Evolutionary conservation across 2,329 filamentous ascomycete species (phyloP).

Genomic region (Plenodomus biglobosus): DNA sequence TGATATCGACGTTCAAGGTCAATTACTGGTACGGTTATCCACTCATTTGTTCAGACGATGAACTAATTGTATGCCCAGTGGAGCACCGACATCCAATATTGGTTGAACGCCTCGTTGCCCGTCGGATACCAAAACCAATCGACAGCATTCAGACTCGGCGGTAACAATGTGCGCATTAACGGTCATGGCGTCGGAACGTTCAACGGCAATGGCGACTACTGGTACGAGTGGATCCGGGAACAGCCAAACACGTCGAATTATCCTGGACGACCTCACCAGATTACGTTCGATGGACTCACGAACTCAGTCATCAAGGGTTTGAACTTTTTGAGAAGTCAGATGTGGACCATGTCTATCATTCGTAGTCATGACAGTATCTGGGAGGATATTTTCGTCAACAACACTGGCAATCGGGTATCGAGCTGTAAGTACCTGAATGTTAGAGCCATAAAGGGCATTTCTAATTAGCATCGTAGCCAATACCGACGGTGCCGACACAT

Average conservation of each 20-base stretch:
- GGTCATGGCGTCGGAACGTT: conserved; percentile 57
- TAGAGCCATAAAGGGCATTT: no score
- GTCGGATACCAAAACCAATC: conserved; percentile 41
- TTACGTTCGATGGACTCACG: conserved; percentile 54
- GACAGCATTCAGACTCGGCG: conserved; percentile 46
- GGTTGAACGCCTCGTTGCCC: conserved; percentile 31
- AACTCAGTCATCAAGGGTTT: conserved; percentile 55
- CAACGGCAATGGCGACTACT: conserved; percentile 62
- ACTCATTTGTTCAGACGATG: neutral
- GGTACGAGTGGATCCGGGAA: conserved; percentile 56
- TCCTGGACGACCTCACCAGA: conserved; percentile 52
- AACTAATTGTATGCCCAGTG: conserved; percentile 10
- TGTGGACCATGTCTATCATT: conserved; percentile 61
- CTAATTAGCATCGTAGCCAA: conserved; percentile 11
- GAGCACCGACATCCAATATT: conserved; percentile 31
- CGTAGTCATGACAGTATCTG: conserved; percentile 52
- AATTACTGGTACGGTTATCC: conserved; percentile 16
- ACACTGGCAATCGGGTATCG: conserved; percentile 26
- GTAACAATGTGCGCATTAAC: conserved; percentile 53
- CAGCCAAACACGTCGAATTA: conserved; percentile 28
- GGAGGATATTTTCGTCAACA: conserved; percentile 58
- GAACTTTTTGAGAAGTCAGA: conserved; percentile 59
- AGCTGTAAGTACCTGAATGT: conserved; percentile 11
- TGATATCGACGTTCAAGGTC: conserved; percentile 29
- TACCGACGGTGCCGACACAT: conserved; percentile 58